These are phyloP conservation scores for Penstemon newberryi DNA, from an alignment of 257 asterid genomes.

Conservation along the genomic window DNA sequence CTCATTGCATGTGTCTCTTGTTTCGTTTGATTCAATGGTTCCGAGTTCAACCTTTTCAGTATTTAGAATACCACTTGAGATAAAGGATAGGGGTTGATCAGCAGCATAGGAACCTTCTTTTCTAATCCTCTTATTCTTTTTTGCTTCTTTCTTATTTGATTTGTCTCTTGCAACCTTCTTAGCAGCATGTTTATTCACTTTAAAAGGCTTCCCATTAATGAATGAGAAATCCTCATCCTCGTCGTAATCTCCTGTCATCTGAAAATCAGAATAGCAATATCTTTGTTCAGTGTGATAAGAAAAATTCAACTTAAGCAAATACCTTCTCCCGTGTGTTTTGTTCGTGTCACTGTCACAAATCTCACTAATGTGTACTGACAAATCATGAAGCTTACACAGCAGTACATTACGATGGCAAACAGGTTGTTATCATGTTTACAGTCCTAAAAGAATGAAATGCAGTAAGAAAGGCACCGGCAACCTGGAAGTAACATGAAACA, in stretches of 20 bases:
- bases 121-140: conserved; percentile 36
- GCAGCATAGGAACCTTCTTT: conserved; percentile 62
- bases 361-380: conserved; percentile 35
- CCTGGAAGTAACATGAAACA: no score
- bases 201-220: conserved; percentile 33
- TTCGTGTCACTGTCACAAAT: conserved; percentile 71
- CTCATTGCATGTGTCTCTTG: conserved; percentile 33
- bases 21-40: conserved; percentile 34
- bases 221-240: conserved; percentile 64
- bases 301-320: neutral
- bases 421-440: no score
- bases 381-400: no score
- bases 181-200: conserved; percentile 27
- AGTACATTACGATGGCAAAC: no score
- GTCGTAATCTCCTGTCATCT: conserved; percentile 67
- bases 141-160: conserved; percentile 39
- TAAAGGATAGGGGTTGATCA: conserved; percentile 66
- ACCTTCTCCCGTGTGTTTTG: conserved; percentile 83
- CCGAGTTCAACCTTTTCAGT: conserved; percentile 43
- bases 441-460: no score
- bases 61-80: conserved; percentile 68
- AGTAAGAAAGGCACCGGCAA: no score
- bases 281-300: neutral
- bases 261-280: conserved; percentile 33
- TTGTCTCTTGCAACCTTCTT: conserved; percentile 38